Conservation (phyloP, 2,329 filamentous ascomycete genomes). For the Tolypocladium nubicola region DNA sequence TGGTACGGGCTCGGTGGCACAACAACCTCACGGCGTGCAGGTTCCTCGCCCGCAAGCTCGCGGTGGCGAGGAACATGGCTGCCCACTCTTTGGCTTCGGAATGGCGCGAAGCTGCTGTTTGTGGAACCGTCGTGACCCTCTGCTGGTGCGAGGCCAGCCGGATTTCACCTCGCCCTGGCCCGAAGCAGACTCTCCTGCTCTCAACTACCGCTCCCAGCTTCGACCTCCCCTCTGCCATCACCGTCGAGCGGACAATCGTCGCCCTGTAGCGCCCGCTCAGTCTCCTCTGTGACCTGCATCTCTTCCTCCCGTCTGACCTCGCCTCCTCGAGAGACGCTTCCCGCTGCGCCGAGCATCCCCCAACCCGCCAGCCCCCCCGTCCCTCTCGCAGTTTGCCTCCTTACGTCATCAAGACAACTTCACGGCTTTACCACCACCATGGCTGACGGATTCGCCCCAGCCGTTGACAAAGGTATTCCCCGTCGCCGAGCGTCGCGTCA, state of each 20-base stretch:
- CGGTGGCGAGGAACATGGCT: neutral
- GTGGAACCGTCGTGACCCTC: conserved; percentile 1
- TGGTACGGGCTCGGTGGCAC: neutral
- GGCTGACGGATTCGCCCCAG: conserved; percentile 22
- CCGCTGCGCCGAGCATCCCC: neutral
- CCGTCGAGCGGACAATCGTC: neutral
- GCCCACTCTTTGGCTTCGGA: neutral
- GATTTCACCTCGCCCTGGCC: neutral
- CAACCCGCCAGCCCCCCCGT: neutral
- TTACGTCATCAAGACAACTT: conserved; percentile 8
- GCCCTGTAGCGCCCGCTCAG: neutral
- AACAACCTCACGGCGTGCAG: neutral
- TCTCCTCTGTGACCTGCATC: neutral
- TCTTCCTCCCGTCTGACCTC: neutral
- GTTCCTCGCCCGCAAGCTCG: neutral
- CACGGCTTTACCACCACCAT: conserved; percentile 19
- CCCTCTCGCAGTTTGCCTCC: neutral
- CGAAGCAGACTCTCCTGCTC: neutral
- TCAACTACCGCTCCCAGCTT: neutral
- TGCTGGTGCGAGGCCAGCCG: neutral
- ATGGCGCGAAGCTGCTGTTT: neutral
- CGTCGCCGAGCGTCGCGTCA: conserved; percentile 4
- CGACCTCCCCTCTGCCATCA: neutral
- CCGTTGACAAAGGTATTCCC: conserved; percentile 24
- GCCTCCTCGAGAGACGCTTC: neutral